Evolutionary conservation across 2,329 filamentous ascomycete species (phyloP).

Genomic region (Fusarium pseudoanthophilum): DNA sequence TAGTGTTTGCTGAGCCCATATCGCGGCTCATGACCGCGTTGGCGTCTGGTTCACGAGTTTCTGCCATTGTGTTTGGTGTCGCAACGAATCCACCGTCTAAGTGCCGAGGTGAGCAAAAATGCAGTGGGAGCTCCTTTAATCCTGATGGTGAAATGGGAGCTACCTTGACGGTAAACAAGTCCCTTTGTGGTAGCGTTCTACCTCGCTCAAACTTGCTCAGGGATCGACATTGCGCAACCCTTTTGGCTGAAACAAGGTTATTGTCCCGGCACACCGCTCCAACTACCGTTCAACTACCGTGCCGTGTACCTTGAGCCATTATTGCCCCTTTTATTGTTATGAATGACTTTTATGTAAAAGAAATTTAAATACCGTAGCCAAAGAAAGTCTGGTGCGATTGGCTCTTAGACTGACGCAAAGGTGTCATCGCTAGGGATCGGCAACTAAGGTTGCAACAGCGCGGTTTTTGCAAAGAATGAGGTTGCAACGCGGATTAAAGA

Average conservation of each 20-base stretch:
- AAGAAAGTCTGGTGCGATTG: not conserved
- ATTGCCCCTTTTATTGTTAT: not conserved
- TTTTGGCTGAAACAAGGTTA: slow-evolving; percentile 7
- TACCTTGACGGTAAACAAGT: not conserved
- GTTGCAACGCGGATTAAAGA: not conserved
- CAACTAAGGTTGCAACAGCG: not conserved
- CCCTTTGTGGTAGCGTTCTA: not conserved
- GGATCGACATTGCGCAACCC: slow-evolving; percentile 27
- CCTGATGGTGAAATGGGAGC: not conserved
- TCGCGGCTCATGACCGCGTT: slow-evolving; percentile 5
- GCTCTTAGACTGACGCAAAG: not conserved
- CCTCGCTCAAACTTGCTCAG: not conserved
- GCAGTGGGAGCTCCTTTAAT: slow-evolving; percentile 8
- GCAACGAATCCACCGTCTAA: not conserved
- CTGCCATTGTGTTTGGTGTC: not conserved
- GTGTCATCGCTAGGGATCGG: not conserved
- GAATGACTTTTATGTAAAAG: not conserved
- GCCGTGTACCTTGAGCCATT: not conserved
- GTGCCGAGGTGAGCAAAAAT: not conserved
- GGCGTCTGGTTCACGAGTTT: not conserved
- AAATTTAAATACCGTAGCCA: not conserved
- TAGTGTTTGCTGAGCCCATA: slow-evolving; percentile 3
- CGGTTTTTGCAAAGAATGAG: not conserved
- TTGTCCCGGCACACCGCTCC: slow-evolving; percentile 5
- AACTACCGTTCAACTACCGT: slow-evolving; percentile 10